Evolutionary conservation across 2,329 filamentous ascomycete species (phyloP), one percentile per base, ranked within the genome.

Genomic region (Fusarium sp.): DNA sequence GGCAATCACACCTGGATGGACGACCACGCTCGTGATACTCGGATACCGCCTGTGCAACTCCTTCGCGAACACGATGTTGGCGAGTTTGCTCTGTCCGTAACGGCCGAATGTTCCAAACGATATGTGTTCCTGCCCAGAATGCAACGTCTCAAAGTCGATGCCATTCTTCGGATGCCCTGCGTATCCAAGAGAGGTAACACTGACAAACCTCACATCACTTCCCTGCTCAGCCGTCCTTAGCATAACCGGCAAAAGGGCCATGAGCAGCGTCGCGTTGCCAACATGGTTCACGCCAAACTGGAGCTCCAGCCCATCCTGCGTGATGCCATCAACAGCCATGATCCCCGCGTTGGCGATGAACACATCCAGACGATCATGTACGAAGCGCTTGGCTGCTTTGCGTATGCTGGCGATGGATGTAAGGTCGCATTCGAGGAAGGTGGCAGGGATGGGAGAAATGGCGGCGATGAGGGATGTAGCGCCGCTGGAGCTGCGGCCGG

Each of bases 71-170:
- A 84, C 71, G 27, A 85, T 79, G 52, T 83, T 84, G 4, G 83
- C 84, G 1, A 82, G 78, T 70, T 86, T 87, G 60, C 81, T 83
- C n/a, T 82, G 80, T 10, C 78, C 82, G 67, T 87, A 87, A 3
- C 83, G 82, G 4, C 76, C 72, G 78, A 80, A 83, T 6, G 80
- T 78, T 33, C 78, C 80, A 6, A 72, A 58, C 0, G 62, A 61
- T 23, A 80, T 64, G 17, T 67, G 47, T 25, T 70, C 66, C 39
- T 76, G 71, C 39, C 67, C 71, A 1, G 71, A 74, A 8, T 65
- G 65, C 51, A 79, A 65, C 11, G 64, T 69, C 1, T 73, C 71
- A 30, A 79, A 76, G 2, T 72, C 58, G 39, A 78, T 71, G 17
- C 76, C 76, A 1, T 68, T 60, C 33, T 51, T 48, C 2, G 77